phyloP scores from a whole-genome alignment of 2,329 filamentous ascomycete species.

The Botrytis fragariae region DNA sequence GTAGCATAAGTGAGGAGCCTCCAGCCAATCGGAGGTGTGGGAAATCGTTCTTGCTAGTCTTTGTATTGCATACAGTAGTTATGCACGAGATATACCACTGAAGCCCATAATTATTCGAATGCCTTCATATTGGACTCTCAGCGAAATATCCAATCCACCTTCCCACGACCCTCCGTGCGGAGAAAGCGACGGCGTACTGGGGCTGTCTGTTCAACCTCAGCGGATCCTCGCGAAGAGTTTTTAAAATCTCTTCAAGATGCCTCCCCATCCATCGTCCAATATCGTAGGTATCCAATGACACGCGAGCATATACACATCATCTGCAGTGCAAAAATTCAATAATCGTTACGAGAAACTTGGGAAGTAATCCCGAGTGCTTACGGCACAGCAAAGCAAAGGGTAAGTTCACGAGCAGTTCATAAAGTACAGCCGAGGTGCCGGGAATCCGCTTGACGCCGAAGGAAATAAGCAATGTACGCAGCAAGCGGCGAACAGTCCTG shows the following conservation, averaged over 20 bases:
- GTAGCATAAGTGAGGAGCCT: not conserved
- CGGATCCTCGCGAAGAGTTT: constrained; percentile 1
- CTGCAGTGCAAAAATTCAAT: not conserved
- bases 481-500: not conserved
- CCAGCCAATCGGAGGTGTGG: not conserved
- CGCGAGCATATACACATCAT: not conserved
- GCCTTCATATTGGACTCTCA: not conserved
- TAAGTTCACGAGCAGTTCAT: not conserved
- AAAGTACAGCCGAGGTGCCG: constrained; percentile 2
- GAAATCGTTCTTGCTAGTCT: not conserved
- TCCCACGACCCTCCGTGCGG: not conserved
- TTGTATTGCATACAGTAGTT: not conserved
- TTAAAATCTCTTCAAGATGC: not conserved
- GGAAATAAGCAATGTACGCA: not conserved
- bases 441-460: constrained; percentile 10
- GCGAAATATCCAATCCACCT: not conserved
- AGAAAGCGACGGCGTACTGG: not conserved
- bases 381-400: not conserved
- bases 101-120: not conserved
- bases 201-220: not conserved
- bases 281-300: not conserved
- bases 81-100: not conserved
- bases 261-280: not conserved
- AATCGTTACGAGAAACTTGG: not conserved
- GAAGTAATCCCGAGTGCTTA: not conserved